Percentiles rank a stretch among this genome's conserved stretches.
These are phyloP conservation scores for Boletus tomentosulus DNA, from an alignment of 768 basidiomycete species.

Conservation along the genomic window DNA sequence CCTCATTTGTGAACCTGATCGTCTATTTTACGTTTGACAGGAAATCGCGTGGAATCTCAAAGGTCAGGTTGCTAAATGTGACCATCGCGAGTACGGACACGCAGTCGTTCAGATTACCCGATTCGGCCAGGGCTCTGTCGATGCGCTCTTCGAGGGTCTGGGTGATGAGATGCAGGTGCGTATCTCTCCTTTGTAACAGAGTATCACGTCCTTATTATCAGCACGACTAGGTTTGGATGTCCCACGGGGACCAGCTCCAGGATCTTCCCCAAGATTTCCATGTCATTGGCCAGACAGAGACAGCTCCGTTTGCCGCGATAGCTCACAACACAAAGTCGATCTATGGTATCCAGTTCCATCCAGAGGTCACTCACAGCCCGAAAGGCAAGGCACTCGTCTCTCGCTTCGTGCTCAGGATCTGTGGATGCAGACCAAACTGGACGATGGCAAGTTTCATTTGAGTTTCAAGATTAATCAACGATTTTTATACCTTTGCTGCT, in stretches of 20 bases:
- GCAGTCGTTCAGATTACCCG: slow-evolving; percentile 75
- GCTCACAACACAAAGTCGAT: slow-evolving; percentile 85
- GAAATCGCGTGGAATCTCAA: slow-evolving; percentile 90
- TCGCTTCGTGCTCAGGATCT: slow-evolving; percentile 80
- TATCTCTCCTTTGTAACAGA: not conserved
- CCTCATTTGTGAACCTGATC: not conserved
- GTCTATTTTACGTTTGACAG: slow-evolving; percentile 36
- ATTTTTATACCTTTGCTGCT: not conserved
- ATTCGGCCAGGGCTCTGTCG: slow-evolving; percentile 52
- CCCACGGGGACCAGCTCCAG: slow-evolving; percentile 92
- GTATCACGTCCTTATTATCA: not conserved
- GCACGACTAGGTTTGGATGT: slow-evolving; percentile 93
- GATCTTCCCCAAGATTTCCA: slow-evolving; percentile 79
- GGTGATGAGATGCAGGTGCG: slow-evolving; percentile 86
- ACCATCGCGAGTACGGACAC: slow-evolving; percentile 94
- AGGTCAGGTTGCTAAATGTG: slow-evolving; percentile 79
- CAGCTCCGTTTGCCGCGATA: slow-evolving; percentile 90
- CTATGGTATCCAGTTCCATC: slow-evolving; percentile 98
- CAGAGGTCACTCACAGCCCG: slow-evolving; percentile 94
- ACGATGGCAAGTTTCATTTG: slow-evolving; percentile 69
- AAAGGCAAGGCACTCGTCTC: slow-evolving; percentile 87
- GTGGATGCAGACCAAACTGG: slow-evolving; percentile 79
- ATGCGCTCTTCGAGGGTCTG: slow-evolving; percentile 80
- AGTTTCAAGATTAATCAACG: slow-evolving; percentile 3
- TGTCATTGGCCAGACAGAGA: slow-evolving; percentile 79